Evolutionary conservation across 176 grass and related monocot species (phyloP), one percentile per base, ranked within the genome.

Genomic region (Carex parvula): DNA sequence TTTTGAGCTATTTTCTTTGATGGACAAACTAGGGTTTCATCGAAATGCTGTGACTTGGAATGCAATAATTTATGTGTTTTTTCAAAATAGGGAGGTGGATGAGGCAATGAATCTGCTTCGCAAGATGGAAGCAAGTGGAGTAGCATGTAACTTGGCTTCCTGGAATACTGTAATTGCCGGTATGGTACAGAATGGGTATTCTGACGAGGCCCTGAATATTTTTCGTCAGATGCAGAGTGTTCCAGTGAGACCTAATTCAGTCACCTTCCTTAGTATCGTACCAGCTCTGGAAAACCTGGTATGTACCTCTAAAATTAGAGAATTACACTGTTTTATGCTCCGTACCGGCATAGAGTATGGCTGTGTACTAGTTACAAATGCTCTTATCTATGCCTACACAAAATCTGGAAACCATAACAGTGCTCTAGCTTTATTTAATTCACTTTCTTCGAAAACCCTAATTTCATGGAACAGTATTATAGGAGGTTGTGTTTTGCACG

Each of bases 1-100:
- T 60, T 89, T 85, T 56, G 87, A 81, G 18, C 63, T 89, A n/a
- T 85, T 89, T 64, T 85, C 65, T 26, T 80, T 64, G 53, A 89
- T 89, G 87, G 65, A 85, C 35, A 81, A 60, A 55, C 58, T 73
- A 60, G 87, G 87, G 30, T 60, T 89, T 50, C 37, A 12, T n/a
- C 61, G 76, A 82, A 74, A 89, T 80, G 87, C 80, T 24, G 83
- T 85, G 60, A 89, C 83, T 81, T 89, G 87, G 87, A 89, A 89
- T 81, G 22, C 39, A 39, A 73, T 89, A 84, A 89, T 89, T 60
- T 81, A 83, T 48, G 87, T 64, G 8, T 89, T 70, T n/a, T 72
- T 89, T 71, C 82, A 85, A 76, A 81, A 81, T 57, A 83, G 77
- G 17, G 87, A 89, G 42, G 82, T 81, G 64, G 87, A 89, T 60